These are phyloP conservation scores for Myxozyma lipomycoides DNA, from an alignment of 805 yeast genomes.

Conservation along the genomic window DNA sequence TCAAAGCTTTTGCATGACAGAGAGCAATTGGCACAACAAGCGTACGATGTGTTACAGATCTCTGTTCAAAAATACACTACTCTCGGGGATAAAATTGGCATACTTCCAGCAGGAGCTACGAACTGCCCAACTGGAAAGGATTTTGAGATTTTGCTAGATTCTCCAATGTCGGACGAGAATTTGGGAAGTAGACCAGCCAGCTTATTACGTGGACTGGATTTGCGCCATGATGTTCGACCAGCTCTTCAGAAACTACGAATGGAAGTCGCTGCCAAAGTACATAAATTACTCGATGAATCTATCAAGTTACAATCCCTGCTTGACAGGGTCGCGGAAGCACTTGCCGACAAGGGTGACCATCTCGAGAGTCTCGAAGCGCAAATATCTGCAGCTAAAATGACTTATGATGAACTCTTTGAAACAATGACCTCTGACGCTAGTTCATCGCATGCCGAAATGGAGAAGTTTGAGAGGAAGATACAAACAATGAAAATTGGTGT, in stretches of 20 bases:
- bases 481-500: slow-evolving; percentile 47
- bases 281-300: slow-evolving; percentile 53
- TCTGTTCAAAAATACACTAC: slow-evolving; percentile 56
- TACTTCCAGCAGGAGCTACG: slow-evolving; percentile 32
- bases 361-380: slow-evolving; percentile 56
- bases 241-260: slow-evolving; percentile 46
- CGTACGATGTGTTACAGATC: slow-evolving; percentile 50
- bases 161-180: slow-evolving; percentile 42
- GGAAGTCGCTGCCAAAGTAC: slow-evolving; percentile 45
- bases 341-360: slow-evolving; percentile 54
- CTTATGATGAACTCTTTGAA: slow-evolving; percentile 55
- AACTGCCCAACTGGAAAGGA: slow-evolving; percentile 27
- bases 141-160: slow-evolving; percentile 44
- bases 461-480: slow-evolving; percentile 57
- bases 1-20: slow-evolving; percentile 47
- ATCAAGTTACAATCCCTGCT: slow-evolving; percentile 56
- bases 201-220: slow-evolving; percentile 39
- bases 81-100: slow-evolving; percentile 48
- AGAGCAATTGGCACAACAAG: slow-evolving; percentile 48
- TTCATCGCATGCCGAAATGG: slow-evolving; percentile 59
- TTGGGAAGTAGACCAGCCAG: slow-evolving; percentile 47
- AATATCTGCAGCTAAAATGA: slow-evolving; percentile 49
- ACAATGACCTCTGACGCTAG: slow-evolving; percentile 51
- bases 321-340: slow-evolving; percentile 53
- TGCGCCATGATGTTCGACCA: slow-evolving; percentile 39